Evolutionary conservation across 106 monocot species (phyloP).

Genomic region (Dioscorea alata): DNA sequence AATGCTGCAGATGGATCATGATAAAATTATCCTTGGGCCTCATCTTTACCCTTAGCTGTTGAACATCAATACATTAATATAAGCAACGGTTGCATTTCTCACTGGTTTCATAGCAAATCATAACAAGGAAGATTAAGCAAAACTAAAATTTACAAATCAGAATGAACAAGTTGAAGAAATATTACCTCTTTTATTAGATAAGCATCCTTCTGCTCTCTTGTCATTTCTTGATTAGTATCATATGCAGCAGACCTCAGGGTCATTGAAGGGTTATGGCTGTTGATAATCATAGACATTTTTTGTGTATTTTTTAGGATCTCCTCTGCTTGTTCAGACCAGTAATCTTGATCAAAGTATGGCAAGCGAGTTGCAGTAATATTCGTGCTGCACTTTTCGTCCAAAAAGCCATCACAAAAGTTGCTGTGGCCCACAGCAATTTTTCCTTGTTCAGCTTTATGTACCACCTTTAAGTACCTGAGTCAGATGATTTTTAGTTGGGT

Average conservation of each 20-base stretch:
- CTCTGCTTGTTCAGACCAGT: constrained; percentile 90
- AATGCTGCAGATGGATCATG: neutral
- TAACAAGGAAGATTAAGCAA: neutral
- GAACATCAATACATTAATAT: neutral
- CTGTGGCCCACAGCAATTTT: constrained; percentile 64
- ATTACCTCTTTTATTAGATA: neutral
- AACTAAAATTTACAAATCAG: neutral
- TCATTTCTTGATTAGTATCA: neutral
- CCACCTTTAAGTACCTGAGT: constrained; percentile 60
- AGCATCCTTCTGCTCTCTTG: neutral
- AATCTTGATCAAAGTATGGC: constrained; percentile 92
- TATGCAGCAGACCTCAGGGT: constrained; percentile 30
- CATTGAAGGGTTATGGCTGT: constrained; percentile 48
- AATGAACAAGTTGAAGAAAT: neutral
- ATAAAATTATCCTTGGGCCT: neutral
- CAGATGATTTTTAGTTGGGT: neutral
- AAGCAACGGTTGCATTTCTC: no score
- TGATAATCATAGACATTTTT: constrained; percentile 43
- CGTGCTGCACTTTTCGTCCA: constrained; percentile 57
- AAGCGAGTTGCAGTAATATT: constrained; percentile 71
- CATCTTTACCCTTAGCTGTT: neutral
- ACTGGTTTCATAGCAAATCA: neutral
- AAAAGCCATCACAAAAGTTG: constrained; percentile 75
- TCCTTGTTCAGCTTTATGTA: constrained; percentile 61
- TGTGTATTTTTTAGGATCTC: constrained; percentile 42